phyloP scores from a whole-genome alignment of 2,329 filamentous ascomycete species.

The Penicillium sp. region DNA sequence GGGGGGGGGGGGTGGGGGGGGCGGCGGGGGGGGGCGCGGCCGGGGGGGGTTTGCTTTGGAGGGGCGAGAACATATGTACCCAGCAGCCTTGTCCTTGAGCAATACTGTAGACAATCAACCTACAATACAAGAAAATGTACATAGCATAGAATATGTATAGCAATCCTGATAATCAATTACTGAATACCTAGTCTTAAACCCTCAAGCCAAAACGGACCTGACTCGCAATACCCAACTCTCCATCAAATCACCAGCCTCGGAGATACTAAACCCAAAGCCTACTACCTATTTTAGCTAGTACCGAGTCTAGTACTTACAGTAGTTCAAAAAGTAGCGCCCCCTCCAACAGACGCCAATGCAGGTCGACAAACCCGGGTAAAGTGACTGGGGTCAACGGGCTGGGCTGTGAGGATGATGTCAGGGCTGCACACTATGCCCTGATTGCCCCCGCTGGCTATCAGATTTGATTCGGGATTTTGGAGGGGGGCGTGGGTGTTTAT shows the following conservation, averaged over 20 bases:
- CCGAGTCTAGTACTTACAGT: not conserved
- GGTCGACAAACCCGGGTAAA: slow-evolving; percentile 23
- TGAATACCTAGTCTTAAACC: too few species aligned
- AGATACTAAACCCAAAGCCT: not conserved
- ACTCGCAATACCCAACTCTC: not conserved
- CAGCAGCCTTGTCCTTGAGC: too few species aligned
- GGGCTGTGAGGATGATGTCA: slow-evolving; percentile 24
- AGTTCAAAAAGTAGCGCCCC: not conserved
- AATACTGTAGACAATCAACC: too few species aligned
- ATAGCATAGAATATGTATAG: too few species aligned
- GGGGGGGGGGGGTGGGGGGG: too few species aligned
- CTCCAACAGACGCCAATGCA: slow-evolving; percentile 15
- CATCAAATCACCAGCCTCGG: not conserved
- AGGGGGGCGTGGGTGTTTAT: not conserved
- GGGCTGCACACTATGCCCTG: not conserved
- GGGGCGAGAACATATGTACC: not conserved
- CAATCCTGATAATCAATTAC: too few species aligned
- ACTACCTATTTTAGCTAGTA: not conserved
- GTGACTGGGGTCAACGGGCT: slow-evolving; percentile 9
- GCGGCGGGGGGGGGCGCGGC: too few species aligned
- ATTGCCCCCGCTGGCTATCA: not conserved
- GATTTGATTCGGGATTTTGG: not conserved
- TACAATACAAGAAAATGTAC: too few species aligned
- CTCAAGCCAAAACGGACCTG: not conserved
- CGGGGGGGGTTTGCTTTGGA: not conserved